Percentiles rank a stretch among this genome's conserved stretches.
phyloP scores from a whole-genome alignment of 139 green algal genomes.

The Microglena sp. region DNA sequence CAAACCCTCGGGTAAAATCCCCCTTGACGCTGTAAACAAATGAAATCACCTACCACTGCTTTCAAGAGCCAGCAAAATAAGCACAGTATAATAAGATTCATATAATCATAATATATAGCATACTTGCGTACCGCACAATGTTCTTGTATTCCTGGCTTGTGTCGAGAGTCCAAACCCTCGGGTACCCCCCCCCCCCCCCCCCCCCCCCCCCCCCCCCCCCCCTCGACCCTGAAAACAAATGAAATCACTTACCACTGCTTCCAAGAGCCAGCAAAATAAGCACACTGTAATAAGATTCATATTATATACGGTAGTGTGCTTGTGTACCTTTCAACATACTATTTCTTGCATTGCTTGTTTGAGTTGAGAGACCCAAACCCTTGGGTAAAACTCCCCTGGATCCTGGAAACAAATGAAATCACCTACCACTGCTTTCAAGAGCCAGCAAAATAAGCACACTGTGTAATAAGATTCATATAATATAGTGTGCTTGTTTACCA shows the following conservation, averaged over 20 bases:
- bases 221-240: background rate
- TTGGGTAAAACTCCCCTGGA: background rate
- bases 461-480: background rate
- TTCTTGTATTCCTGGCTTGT: background rate
- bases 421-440: constrained; percentile 15
- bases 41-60: no score
- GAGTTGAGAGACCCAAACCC: background rate
- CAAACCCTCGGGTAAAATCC: background rate
- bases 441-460: background rate
- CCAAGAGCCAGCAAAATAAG: background rate
- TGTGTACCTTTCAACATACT: background rate
- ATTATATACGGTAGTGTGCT: no score
- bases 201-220: no score
- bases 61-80: background rate
- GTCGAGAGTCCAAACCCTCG: background rate
- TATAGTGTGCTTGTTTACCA: no score
- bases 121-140: background rate
- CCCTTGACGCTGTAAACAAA: background rate
- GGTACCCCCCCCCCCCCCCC: no score
- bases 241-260: no score
- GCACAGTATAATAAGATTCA: background rate
- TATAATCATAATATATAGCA: background rate
- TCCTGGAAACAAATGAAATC: background rate
- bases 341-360: background rate
- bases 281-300: background rate